These are phyloP conservation scores for Phycomyces nitens DNA, from an alignment of 192 early-diverging fungal genomes.

Conservation along the genomic window DNA sequence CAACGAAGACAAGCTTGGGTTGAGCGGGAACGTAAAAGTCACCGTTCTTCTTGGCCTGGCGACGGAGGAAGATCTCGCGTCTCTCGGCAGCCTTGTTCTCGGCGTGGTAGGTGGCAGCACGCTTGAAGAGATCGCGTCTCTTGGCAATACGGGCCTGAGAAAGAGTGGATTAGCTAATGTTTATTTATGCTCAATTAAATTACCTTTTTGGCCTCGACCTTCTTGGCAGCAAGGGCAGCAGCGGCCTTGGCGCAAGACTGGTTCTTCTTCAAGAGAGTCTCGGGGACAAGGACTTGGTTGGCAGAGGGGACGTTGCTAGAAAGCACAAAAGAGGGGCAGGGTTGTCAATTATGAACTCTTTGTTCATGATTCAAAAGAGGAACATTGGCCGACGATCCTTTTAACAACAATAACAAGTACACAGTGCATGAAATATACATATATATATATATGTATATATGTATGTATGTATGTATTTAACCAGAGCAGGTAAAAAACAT, in stretches of 20 bases:
- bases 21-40: constrained; percentile 95
- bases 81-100: constrained; percentile 92
- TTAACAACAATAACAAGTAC: too few relatives aligned
- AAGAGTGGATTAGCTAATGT: background rate
- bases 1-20: constrained; percentile 95
- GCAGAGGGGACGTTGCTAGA: constrained; percentile 55
- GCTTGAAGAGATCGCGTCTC: constrained; percentile 98
- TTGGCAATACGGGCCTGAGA: constrained; percentile 55
- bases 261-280: constrained; percentile 86
- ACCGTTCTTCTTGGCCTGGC: constrained; percentile 87
- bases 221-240: constrained; percentile 53
- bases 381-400: too few relatives aligned
- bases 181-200: too few relatives aligned
- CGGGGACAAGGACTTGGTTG: constrained; percentile 77
- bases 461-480: background rate
- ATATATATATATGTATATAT: background rate
- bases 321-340: background rate
- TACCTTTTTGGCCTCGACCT: constrained; percentile 52
- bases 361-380: too few relatives aligned
- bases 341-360: too few relatives aligned
- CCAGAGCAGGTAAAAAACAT: background rate
- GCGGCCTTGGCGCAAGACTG: constrained; percentile 71
- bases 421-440: background rate
- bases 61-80: constrained; percentile 86
- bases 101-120: constrained; percentile 96